A percentile compares a stretch with the other conserved stretches of the same genome.
phyloP scores from a whole-genome alignment of 352 stramenopile genomes.

The Phytophthora brassicae region DNA sequence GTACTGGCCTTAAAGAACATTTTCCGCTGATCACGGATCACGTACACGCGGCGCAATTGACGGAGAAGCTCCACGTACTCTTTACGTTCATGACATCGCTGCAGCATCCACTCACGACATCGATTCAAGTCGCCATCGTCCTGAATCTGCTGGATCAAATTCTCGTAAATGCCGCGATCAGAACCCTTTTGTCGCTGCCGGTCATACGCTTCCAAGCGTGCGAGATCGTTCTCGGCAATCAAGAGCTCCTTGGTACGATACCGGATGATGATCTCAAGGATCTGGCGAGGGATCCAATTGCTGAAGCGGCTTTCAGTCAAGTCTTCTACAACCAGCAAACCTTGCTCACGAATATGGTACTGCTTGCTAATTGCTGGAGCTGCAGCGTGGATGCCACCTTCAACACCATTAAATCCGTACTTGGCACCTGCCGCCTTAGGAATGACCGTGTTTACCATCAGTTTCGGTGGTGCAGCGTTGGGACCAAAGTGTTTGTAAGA shows the following conservation, averaged over 20 bases:
- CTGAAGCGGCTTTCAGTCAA: conserved; percentile 82
- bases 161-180: conserved; percentile 85
- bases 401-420: conserved; percentile 59
- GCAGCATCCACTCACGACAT: conserved; percentile 85
- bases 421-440: conserved; percentile 66
- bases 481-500: conserved; percentile 75
- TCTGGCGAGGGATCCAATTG: conserved; percentile 82
- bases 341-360: conserved; percentile 86
- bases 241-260: conserved; percentile 75
- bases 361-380: conserved; percentile 79
- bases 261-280: conserved; percentile 80
- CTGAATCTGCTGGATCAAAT: conserved; percentile 88
- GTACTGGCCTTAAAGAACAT: conserved; percentile 88
- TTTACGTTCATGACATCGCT: conserved; percentile 60
- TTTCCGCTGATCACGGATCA: conserved; percentile 68
- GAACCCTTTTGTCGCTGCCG: conserved; percentile 75
- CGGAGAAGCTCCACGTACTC: conserved; percentile 75
- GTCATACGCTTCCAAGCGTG: conserved; percentile 77
- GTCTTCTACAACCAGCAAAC: conserved; percentile 80
- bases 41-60: conserved; percentile 62
- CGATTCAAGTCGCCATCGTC: conserved; percentile 82
- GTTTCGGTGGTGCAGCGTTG: conserved; percentile 56
- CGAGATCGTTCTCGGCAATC: conserved; percentile 75
- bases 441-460: conserved; percentile 81
- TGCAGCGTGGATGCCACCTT: conserved; percentile 46